Base-by-base conservation (phyloP, 768 basidiomycete species). In the Lactarius hengduanensis region DNA sequence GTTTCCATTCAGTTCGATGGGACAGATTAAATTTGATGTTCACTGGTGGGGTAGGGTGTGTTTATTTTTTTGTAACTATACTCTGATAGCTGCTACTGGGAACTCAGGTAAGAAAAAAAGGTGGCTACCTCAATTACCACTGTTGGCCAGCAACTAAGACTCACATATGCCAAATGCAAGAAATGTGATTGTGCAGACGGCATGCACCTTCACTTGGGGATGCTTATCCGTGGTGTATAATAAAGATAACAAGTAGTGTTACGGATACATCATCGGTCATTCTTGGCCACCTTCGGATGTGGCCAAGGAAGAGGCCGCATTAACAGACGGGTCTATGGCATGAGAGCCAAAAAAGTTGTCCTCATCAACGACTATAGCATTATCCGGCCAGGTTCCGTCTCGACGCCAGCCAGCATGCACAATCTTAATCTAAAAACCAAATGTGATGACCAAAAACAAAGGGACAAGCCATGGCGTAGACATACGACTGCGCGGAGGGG, bases 371-470 rank as follows among this genome's bases (percentile, higher is more conserved):
- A 64, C 61, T 6, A 34, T 30, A 2, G 83, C 79, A 20, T 83
- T 86, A 45, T 77, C 76, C 22, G 91, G 91, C 91, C 91, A 93
- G 55, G 88, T 91, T 58, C 84, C 80, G 58, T 93, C 90, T 59
- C 84, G 84, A 56, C 89, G 75, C 91, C 91, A 93, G 41, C 87
- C 86, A 40, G 87, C 83, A 71, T 90, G 84, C 55, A 91, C 75
- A 65, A 93, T 80, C 72, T 88, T 88, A 72, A 91, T 83, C 91
- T 93, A 75, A 69, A 58, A 63, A 58, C 59, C 41, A 57, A 63
- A 38, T 53, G 59, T 72, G 74, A 62, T 72, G 70, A 59, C 60
- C 47, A 63, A 47, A 45, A 36, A 22, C 70, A 62, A 70, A 55
- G 38, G 60, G 63, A 47, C 59, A 63, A 30, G 26, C 47, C 56